A percentile compares a stretch with the other conserved stretches of the same genome.
phyloP scores from a whole-genome alignment of 192 early-diverging fungal species.

The Backusella morwellensis region DNA sequence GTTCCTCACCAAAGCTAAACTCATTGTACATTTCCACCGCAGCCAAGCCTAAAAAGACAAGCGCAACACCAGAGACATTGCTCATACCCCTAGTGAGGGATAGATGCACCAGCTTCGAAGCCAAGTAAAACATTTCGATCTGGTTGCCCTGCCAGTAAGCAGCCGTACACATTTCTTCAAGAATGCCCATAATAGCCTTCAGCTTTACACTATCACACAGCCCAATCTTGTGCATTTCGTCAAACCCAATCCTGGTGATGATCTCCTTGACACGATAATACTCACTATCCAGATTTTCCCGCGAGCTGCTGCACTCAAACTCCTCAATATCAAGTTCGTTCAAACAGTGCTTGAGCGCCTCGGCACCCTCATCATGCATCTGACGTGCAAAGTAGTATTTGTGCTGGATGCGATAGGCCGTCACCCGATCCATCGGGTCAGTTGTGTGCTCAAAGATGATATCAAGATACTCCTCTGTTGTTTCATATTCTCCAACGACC shows the following conservation, averaged over 20 bases:
- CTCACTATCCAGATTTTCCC: not conserved
- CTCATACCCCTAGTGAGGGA: slow-evolving; percentile 23
- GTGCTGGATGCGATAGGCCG: slow-evolving; percentile 21
- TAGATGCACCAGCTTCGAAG: slow-evolving; percentile 16
- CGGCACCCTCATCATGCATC: slow-evolving; percentile 18
- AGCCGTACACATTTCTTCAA: slow-evolving; percentile 26
- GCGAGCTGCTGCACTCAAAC: not conserved
- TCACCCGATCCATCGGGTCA: slow-evolving; percentile 24
- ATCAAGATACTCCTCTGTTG: slow-evolving; percentile 9
- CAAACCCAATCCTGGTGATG: slow-evolving; percentile 18
- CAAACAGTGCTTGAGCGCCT: slow-evolving; percentile 15
- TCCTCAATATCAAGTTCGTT: slow-evolving; percentile 20
- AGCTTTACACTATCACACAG: not conserved
- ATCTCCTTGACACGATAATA: slow-evolving; percentile 9
- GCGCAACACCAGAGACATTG: slow-evolving; percentile 18
- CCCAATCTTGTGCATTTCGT: not conserved
- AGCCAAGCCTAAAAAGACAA: slow-evolving; percentile 23
- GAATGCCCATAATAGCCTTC: slow-evolving; percentile 22
- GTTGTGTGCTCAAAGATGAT: slow-evolving; percentile 21
- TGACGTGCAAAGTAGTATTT: slow-evolving; percentile 25
- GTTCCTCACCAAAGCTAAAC: slow-evolving; percentile 21
- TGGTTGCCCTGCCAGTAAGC: slow-evolving; percentile 33
- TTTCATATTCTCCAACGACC: slow-evolving; percentile 22
- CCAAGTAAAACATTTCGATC: slow-evolving; percentile 25
- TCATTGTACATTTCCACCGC: slow-evolving; percentile 22